phyloP scores from a whole-genome alignment of 768 basidiomycete genomes.

The Sarcodon sp. region DNA sequence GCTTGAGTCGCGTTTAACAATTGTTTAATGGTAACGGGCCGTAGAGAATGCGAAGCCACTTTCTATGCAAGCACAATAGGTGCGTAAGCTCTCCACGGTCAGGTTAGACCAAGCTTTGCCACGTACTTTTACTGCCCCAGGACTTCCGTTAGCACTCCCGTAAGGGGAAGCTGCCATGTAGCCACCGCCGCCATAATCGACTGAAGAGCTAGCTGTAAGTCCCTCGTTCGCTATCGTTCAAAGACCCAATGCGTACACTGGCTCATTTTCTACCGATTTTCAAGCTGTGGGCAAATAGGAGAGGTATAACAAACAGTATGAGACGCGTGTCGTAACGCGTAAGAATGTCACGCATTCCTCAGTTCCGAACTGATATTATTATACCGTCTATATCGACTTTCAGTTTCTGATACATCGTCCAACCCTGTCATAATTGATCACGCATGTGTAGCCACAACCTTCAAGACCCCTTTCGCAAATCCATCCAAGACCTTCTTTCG shows the following conservation, averaged over 20 bases:
- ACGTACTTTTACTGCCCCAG: conserved; percentile 34
- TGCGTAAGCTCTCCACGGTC: conserved; percentile 1
- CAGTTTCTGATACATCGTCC: not conserved
- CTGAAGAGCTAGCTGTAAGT: conserved; percentile 28
- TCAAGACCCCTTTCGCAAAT: conserved; percentile 54
- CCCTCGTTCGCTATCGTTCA: conserved; percentile 5
- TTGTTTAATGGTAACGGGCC: conserved; percentile 73
- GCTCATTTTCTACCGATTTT: conserved; percentile 19
- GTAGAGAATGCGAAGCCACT: conserved; percentile 32
- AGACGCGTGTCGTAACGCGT: not conserved
- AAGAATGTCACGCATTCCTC: not conserved
- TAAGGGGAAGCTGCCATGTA: conserved; percentile 52
- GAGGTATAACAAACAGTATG: not conserved
- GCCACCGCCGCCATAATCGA: conserved; percentile 24
- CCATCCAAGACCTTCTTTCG: conserved; percentile 64
- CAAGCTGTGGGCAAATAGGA: not conserved
- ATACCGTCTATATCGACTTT: not conserved
- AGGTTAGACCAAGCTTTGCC: not conserved
- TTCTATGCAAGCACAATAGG: conserved; percentile 16
- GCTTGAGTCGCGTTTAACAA: conserved; percentile 65
- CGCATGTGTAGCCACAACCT: conserved; percentile 27
- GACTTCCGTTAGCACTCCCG: conserved; percentile 41
- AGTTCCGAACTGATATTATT: not conserved
- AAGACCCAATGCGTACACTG: conserved; percentile 23
- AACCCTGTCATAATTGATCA: conserved; percentile 2